Base-by-base conservation (phyloP, 169 alveolate genomes). In the Amoebophrya sp. region DNA sequence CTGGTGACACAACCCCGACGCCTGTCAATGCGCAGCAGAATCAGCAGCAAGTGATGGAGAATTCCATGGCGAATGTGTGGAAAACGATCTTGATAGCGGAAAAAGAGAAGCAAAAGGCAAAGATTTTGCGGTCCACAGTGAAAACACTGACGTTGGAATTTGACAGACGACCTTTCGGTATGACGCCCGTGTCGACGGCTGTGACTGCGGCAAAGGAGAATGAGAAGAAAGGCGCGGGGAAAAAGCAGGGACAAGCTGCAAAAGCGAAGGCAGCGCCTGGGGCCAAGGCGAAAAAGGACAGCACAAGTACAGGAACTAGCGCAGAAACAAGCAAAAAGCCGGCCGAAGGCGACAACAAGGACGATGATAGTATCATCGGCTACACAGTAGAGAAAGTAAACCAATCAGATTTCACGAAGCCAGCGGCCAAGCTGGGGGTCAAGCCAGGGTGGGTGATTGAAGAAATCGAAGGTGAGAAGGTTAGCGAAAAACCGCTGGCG, bases 151-250 rank as follows among this genome's bases (percentile, higher is more conserved):
- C 83, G 35, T 18, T 66, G 35, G 83, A 66, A 25, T 66, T 66
- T 25, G 83, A 66, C 83, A 66, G 83, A n/a, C 29, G 83, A n/a
- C 83, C 83, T 2, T 66, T 66, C 35, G 83, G 83, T 2, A 66
- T 66, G 83, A 66, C 83, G 83, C 83, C 83, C 10, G 83, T n/a
- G 10, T 66, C 83, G 83, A 66, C 39, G 7, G n/a, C n/a, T n/a
- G 35, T 18, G 7, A 25, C 83, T 66, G 35, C 12, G 32, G 10
- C 39, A 18, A 25, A n/a, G 1, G 32, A n/a, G 18, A 66, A 2
- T 66, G 83, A 25, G 35, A 66, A 18, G 35, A 66, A 18, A 25
- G 83, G 83, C 1, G 83, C 32, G 29, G 1, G 32, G 32, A n/a
- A 18, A 25, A 66, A 18, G 1, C 39, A 18, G 29, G 83, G 83